phyloP scores from a whole-genome alignment of 2,329 filamentous ascomycete species.

The Hypoxylon sp. region DNA sequence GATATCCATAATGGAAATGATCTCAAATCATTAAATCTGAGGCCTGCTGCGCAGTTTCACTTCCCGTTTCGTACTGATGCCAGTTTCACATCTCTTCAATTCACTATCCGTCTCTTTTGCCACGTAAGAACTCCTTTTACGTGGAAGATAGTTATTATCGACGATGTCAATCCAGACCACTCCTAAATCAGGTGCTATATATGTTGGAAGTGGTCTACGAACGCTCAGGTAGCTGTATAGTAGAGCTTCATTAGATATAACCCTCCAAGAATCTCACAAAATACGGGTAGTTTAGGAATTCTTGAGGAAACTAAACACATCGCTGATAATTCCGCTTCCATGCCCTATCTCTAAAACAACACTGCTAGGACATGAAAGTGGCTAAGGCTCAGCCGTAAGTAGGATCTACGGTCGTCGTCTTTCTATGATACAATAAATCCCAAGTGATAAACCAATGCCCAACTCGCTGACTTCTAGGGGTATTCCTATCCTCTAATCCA shows the following conservation, averaged over 20 bases:
- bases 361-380: not conserved
- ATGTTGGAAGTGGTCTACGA: not conserved
- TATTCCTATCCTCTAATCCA: conserved; percentile 24
- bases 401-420: not conserved
- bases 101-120: not conserved
- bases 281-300: not conserved
- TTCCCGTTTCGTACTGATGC: not conserved
- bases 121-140: not conserved
- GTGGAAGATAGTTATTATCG: not conserved
- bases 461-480: conserved; percentile 30
- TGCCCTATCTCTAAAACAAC: not conserved
- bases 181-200: not conserved
- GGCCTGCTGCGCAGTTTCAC: conserved; percentile 57
- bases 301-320: not conserved
- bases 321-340: not conserved
- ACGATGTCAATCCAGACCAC: not conserved
- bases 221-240: not conserved
- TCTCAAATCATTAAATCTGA: conserved; percentile 74
- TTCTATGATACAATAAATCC: not conserved
- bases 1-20: conserved; percentile 73
- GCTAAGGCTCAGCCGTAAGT: not conserved
- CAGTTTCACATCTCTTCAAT: conserved; percentile 1
- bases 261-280: not conserved
- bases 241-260: not conserved
- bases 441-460: conserved; percentile 1